phyloP scores from a whole-genome alignment of 1,139 yeast genomes.

The Nadsonia commutata region DNA sequence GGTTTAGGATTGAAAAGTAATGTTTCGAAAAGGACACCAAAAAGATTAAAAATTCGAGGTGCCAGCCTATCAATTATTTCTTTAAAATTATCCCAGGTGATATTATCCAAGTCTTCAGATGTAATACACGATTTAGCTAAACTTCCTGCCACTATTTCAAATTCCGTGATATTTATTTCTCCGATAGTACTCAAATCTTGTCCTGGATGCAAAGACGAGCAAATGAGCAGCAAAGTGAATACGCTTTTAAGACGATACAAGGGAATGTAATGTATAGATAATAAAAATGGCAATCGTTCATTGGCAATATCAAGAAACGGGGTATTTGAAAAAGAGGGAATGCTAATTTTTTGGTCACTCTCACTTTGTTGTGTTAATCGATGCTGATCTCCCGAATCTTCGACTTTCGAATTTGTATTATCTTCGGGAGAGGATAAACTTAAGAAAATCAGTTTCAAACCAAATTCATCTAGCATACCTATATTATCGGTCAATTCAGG shows the following conservation, averaged over 20 bases:
- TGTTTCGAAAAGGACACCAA: conserved; percentile 15
- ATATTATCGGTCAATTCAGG: not conserved
- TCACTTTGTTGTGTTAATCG: too few relatives aligned
- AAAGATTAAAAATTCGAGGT: conserved; percentile 15
- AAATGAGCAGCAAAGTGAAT: not conserved
- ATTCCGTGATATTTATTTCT: not conserved
- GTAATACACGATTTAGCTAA: not conserved
- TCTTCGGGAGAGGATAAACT: not conserved
- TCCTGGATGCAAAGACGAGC: not conserved
- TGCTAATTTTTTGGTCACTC: too few relatives aligned
- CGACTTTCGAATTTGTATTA: not conserved
- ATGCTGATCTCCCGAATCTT: not conserved
- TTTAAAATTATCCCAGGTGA: conserved; percentile 12
- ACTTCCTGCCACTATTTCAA: not conserved
- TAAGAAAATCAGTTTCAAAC: not conserved
- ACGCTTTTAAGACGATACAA: not conserved
- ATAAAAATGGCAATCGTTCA: not conserved
- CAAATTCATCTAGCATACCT: not conserved
- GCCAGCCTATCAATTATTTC: conserved; percentile 10
- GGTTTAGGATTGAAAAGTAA: conserved; percentile 10
- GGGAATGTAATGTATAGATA: not conserved
- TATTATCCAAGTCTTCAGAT: not conserved
- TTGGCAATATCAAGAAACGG: not conserved
- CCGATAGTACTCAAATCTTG: not conserved
- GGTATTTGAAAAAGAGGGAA: not conserved